Conservation (phyloP, 192 early-diverging fungal species). For the Coemansia sp. region DNA sequence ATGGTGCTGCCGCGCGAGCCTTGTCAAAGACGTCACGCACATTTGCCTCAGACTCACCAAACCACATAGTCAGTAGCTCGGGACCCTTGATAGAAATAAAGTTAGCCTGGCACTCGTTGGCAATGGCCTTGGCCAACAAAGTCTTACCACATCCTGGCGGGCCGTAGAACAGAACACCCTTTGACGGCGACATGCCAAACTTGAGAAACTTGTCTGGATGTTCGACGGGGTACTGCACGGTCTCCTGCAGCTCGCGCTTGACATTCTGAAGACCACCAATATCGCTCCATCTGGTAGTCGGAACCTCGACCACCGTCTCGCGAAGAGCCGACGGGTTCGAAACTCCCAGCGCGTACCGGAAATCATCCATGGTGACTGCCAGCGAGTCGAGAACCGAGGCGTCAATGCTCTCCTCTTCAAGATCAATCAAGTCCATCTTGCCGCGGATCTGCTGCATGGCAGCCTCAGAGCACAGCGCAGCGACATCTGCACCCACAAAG, state of each 20-base stretch:
- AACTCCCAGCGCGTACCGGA: constrained; percentile 86
- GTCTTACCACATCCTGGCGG: constrained; percentile 99
- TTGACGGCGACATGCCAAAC: constrained; percentile 91
- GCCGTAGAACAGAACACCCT: constrained; percentile 98
- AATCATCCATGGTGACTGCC: constrained; percentile 98
- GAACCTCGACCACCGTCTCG: constrained; percentile 97
- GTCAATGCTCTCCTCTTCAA: constrained; percentile 98
- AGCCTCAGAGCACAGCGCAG: constrained; percentile 96
- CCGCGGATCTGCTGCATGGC: constrained; percentile 99
- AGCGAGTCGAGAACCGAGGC: constrained; percentile 93
- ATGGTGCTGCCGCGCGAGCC: constrained; percentile 94
- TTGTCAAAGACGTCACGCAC: constrained; percentile 99
- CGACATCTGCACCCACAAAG: constrained; percentile 95
- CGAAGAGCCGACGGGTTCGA: constrained; percentile 98
- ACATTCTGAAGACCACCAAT: constrained; percentile 97
- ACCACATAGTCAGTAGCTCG: constrained; percentile 99
- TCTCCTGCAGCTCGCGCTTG: constrained; percentile 98
- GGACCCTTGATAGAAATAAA: constrained; percentile 99
- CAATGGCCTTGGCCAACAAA: constrained; percentile 97
- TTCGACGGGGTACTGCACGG: constrained; percentile 98
- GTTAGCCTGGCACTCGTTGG: constrained; percentile 99
- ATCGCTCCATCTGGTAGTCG: constrained; percentile 91
- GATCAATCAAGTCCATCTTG: constrained; percentile 98
- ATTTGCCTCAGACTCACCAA: constrained; percentile 99
- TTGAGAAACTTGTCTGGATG: constrained; percentile 99